A percentile compares a stretch with the other conserved stretches of the same genome.
Conservation (phyloP, 2,329 filamentous ascomycete species). For the Arthrinium puccinioides region DNA sequence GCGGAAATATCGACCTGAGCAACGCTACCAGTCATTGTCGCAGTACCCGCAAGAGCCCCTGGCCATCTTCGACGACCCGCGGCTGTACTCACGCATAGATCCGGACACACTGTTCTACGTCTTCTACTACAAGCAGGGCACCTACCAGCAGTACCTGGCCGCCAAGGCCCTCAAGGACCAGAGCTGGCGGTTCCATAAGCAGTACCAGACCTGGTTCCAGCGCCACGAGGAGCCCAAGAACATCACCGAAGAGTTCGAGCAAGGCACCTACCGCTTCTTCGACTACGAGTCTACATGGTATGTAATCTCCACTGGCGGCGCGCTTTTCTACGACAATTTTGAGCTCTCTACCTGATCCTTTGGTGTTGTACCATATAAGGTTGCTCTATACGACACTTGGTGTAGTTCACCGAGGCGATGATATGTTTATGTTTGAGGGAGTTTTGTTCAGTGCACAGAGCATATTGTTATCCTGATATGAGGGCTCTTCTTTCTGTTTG, state of each 20-base stretch:
- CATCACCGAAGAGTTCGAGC: conserved; percentile 97
- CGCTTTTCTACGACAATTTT: too few species aligned
- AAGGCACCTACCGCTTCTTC: conserved; percentile 98
- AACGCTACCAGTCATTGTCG: conserved; percentile 65
- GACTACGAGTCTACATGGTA: conserved; percentile 99
- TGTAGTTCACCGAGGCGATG: background rate
- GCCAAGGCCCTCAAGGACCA: conserved; percentile 97
- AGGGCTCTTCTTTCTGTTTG: background rate
- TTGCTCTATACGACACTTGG: too few species aligned
- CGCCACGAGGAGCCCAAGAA: conserved; percentile 96
- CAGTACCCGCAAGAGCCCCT: conserved; percentile 93
- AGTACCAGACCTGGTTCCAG: conserved; percentile 99
- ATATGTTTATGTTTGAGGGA: background rate
- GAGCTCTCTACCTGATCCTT: too few species aligned
- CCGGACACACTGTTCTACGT: conserved; percentile 97
- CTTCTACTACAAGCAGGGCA: conserved; percentile 97
- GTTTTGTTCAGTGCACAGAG: background rate
- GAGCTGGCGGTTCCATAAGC: conserved; percentile 98
- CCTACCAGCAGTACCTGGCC: conserved; percentile 90
- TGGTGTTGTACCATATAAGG: too few species aligned
- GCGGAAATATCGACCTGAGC: conserved; percentile 75
- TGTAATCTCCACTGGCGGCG: conserved; percentile 32
- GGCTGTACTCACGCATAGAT: conserved; percentile 82
- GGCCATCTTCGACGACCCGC: conserved; percentile 82
- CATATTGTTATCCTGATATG: background rate